Base-by-base conservation (phyloP, 2,329 filamentous ascomycete species). In the Paracoccidioides brasiliensis region DNA sequence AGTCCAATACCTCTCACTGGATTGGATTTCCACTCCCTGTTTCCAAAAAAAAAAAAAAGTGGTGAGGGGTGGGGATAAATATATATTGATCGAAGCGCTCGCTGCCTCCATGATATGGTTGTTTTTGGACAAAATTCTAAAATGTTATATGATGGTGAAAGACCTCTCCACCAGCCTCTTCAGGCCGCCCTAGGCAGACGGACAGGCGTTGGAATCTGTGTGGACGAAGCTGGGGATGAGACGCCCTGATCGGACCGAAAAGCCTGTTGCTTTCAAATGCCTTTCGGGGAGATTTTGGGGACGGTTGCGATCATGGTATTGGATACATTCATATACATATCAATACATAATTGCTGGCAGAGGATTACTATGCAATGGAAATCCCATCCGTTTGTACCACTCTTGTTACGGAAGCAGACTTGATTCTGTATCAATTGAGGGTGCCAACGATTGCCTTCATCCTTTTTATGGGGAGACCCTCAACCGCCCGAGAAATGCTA, bases 71-170 rank as follows among this genome's bases (percentile, higher is more conserved):
- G n/a, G 22, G 22, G 22, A 22, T 22, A 22, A 52, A 37, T 9
- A 37, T 32, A 12, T 55, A 52, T 42, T 40, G 30, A 43, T 52
- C 45, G 40, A 55, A 52, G 6, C 5, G 37, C 14, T 55, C 38
- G 30, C 52, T 52, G 54, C 46, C 45, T 10, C 54, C 37, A 22
- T 28, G 22, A 52, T 44, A 9, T 55, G 54, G 15, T 52, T 46
- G 15, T 14, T 33, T 14, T 41, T 55, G 12, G 22, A 10, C 10
- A 33, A 44, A 32, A 14, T 28, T n/a, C 52, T 52, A 28, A 44
- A 41, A 7, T 10, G 41, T 15, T 35, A 35, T 30, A 38, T n/a
- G 32, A 48, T 14, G 14, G 28, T 15, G 30, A 55, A 44, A 15
- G 42, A 44, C 14, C 28, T 52, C 40, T 55, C 22, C 53, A 55